These are phyloP conservation scores for Umbelopsis ramanniana DNA, from an alignment of 192 early-diverging fungal species.

Conservation along the genomic window DNA sequence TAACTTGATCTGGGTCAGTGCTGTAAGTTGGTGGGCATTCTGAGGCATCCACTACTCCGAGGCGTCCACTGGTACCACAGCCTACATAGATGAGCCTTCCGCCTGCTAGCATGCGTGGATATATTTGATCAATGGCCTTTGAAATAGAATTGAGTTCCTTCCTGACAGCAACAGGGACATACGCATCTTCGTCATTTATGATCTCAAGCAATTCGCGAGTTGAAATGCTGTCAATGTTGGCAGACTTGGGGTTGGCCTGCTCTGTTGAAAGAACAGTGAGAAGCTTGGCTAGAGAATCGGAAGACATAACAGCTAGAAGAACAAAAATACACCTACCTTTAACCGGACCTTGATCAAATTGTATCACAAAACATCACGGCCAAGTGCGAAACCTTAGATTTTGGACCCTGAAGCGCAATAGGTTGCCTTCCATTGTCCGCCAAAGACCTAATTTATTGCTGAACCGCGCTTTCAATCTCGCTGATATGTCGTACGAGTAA, in stretches of 20 bases:
- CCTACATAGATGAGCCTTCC: constrained; percentile 27
- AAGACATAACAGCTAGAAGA: not conserved
- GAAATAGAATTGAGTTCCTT: constrained; percentile 18
- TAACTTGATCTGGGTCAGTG: constrained; percentile 8
- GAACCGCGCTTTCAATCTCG: too few relatives aligned
- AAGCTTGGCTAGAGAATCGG: not conserved
- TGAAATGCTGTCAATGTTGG: constrained; percentile 21
- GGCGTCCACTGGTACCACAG: constrained; percentile 26
- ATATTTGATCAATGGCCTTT: constrained; percentile 20
- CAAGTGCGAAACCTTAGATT: not conserved
- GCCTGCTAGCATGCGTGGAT: constrained; percentile 21
- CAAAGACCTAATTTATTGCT: too few relatives aligned
- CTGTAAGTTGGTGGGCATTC: constrained; percentile 27
- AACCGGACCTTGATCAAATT: not conserved
- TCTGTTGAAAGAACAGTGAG: constrained; percentile 19
- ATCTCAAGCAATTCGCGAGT: constrained; percentile 22
- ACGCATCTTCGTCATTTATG: constrained; percentile 28
- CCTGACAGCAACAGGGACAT: constrained; percentile 18
- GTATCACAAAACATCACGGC: not conserved
- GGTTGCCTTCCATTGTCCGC: too few relatives aligned
- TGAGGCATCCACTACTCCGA: constrained; percentile 27
- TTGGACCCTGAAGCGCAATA: not conserved
- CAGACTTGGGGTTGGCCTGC: constrained; percentile 21
- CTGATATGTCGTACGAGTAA: too few relatives aligned
- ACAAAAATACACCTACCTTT: not conserved